Evolutionary conservation across 345 rosid species (phyloP), one percentile per base, ranked within the genome.

Genomic region (Pelargonium nanum): DNA sequence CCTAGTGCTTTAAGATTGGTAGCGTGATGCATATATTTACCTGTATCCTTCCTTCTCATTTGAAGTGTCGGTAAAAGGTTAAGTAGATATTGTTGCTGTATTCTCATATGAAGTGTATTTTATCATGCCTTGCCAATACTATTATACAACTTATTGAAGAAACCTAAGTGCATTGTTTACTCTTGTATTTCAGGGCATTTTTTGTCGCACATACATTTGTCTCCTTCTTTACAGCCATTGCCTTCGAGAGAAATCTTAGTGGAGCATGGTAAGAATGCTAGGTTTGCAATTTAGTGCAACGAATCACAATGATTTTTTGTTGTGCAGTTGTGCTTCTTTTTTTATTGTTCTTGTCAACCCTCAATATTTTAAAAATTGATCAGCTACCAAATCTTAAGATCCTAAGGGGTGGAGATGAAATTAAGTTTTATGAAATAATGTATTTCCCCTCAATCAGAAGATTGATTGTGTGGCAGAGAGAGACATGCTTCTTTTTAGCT

Each of bases 101-200:
- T 40, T 40, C 10, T 40, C 16, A 12, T 40, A 2, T 40, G 48
- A 40, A 40, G 48, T 40, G 48, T 40, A 40, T 40, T 40, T 40
- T 28, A 2, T 40, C 48, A 40, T 12, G 16, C 48, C 48, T 40
- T 17, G 2, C 16, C 48, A 40, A 2, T 40, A 40, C 16, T 9
- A 40, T 12, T 40, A 6, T 26, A 45, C 23, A 22, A 32, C 60
- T 60, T 9, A 6, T 23, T 24, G 8, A 26, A 12, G 54, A 54
- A 56, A 65, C 34, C 55, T 71, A 44, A 71, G 22, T 2, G 22
- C 48, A 55, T 45, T 3, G 22, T 7, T 59, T 25, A 22, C 62
- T 24, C 21, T 57, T 56, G 0, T 8, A 26, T 66, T 70, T 63
- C 74, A 78, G 85, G 80, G 40, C 74, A 65, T 65, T 64, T 73